A percentile compares a stretch with the other conserved stretches of the same genome.
phyloP scores from a whole-genome alignment of 2,329 filamentous ascomycete genomes.

The Aspergillus calidoustus region DNA sequence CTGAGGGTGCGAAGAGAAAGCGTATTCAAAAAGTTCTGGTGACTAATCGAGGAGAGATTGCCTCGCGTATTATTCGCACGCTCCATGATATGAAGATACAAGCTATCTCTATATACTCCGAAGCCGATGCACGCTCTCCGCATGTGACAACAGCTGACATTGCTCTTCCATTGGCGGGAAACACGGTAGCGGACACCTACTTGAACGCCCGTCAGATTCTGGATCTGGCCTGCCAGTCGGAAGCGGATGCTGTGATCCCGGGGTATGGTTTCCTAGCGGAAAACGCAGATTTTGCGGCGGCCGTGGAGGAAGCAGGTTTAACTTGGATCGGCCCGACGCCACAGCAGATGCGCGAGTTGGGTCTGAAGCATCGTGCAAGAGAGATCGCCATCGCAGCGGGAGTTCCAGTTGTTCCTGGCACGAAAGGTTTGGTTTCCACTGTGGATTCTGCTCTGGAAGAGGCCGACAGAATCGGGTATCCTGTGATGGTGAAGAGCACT shows the following conservation, averaged over 20 bases:
- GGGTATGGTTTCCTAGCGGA: constrained; percentile 45
- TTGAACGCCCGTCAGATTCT: constrained; percentile 36
- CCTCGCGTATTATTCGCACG: neutral
- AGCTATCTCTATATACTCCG: constrained; percentile 1
- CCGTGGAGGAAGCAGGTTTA: constrained; percentile 33
- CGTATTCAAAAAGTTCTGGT: constrained; percentile 30
- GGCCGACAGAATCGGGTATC: constrained; percentile 2
- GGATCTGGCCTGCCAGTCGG: constrained; percentile 26
- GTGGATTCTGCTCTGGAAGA: neutral
- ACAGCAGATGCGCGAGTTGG: constrained; percentile 34
- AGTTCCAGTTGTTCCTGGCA: constrained; percentile 35
- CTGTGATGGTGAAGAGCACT: constrained; percentile 12
- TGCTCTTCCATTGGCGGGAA: neutral
- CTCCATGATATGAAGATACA: constrained; percentile 1
- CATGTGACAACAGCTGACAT: constrained; percentile 4
- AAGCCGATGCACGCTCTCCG: neutral
- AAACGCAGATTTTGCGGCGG: constrained; percentile 38
- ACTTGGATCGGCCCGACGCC: constrained; percentile 40
- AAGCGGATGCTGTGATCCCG: constrained; percentile 37
- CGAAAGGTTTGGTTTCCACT: constrained; percentile 25
- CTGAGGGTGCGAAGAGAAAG: neutral
- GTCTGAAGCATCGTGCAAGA: constrained; percentile 37
- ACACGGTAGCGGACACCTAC: constrained; percentile 23
- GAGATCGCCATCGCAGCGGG: constrained; percentile 30
- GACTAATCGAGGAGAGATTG: constrained; percentile 24